Conservation (phyloP, 495 filamentous ascomycete genomes). For the Aspergillus diversus region DNA sequence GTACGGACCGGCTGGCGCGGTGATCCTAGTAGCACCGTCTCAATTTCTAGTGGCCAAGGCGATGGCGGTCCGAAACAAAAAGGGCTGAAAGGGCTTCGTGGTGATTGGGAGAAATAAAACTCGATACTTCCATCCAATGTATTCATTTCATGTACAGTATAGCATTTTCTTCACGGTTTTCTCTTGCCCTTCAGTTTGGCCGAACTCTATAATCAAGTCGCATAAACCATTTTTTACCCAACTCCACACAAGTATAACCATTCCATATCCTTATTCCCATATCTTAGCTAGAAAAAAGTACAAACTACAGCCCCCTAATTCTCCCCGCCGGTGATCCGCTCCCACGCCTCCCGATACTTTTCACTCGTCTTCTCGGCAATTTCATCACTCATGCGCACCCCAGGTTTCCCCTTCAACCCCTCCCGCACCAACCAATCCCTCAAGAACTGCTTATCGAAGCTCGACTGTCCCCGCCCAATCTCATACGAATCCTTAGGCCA, state of each 20-base stretch:
- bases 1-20: slow-evolving; percentile 37
- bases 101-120: slow-evolving; percentile 41
- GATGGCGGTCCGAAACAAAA: slow-evolving; percentile 30
- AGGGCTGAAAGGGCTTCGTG: slow-evolving; percentile 42
- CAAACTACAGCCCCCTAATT: slow-evolving; percentile 21
- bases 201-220: too few relatives aligned
- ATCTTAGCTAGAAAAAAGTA: slow-evolving; percentile 2
- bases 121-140: slow-evolving; percentile 5
- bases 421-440: slow-evolving; percentile 80
- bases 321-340: slow-evolving; percentile 64
- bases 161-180: slow-evolving; percentile 14
- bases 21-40: background rate
- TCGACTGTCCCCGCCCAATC: slow-evolving; percentile 73
- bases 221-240: background rate
- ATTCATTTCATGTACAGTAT: slow-evolving; percentile 28
- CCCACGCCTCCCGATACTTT: slow-evolving; percentile 72
- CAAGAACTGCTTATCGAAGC: slow-evolving; percentile 91
- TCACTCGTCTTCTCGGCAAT: slow-evolving; percentile 63
- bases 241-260: background rate
- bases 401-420: slow-evolving; percentile 71
- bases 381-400: slow-evolving; percentile 68
- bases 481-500: slow-evolving; percentile 79
- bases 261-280: too few relatives aligned
- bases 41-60: slow-evolving; percentile 13
- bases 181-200: background rate